Percentiles rank a stretch among this genome's conserved stretches.
phyloP scores from a whole-genome alignment of 768 basidiomycete species.

The Mycena galopus region DNA sequence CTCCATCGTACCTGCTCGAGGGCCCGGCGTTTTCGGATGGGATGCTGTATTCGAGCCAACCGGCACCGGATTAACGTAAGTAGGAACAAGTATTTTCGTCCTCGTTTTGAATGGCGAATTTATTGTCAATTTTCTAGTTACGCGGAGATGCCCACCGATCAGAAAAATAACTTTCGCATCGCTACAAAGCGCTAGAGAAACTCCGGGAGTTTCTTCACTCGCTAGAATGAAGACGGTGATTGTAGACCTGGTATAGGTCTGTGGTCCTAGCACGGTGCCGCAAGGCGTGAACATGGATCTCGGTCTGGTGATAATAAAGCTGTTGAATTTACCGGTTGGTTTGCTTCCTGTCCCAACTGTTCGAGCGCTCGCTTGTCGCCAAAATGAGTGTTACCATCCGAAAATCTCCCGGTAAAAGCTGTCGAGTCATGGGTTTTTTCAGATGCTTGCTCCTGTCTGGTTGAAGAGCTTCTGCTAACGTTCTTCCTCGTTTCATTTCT shows the following conservation, averaged over 20 bases:
- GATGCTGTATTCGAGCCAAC: conserved; percentile 88
- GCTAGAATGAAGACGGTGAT: neutral
- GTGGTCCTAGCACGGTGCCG: neutral
- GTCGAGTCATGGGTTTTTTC: neutral
- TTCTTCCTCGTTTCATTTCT: too few species aligned
- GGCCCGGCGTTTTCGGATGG: conserved; percentile 89
- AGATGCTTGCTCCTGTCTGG: too few species aligned
- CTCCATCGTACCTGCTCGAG: conserved; percentile 88
- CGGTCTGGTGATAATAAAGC: too few species aligned
- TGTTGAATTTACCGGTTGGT: too few species aligned
- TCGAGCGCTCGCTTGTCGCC: too few species aligned
- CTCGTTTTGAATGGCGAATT: neutral
- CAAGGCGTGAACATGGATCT: too few species aligned
- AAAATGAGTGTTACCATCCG: too few species aligned
- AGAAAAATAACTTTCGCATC: conserved; percentile 83
- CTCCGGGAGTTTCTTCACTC: conserved; percentile 65
- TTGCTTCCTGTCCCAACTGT: too few species aligned
- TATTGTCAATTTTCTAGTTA: conserved; percentile 58
- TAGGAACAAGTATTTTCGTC: conserved; percentile 10
- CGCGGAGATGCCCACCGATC: conserved; percentile 78
- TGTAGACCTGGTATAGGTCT: neutral
- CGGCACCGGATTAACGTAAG: conserved; percentile 83
- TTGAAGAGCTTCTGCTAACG: neutral
- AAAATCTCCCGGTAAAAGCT: too few species aligned
- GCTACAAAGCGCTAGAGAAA: conserved; percentile 80